Base-by-base conservation (phyloP, 192 early-diverging fungal species). In the Gryganskiella cystojenkinii region DNA sequence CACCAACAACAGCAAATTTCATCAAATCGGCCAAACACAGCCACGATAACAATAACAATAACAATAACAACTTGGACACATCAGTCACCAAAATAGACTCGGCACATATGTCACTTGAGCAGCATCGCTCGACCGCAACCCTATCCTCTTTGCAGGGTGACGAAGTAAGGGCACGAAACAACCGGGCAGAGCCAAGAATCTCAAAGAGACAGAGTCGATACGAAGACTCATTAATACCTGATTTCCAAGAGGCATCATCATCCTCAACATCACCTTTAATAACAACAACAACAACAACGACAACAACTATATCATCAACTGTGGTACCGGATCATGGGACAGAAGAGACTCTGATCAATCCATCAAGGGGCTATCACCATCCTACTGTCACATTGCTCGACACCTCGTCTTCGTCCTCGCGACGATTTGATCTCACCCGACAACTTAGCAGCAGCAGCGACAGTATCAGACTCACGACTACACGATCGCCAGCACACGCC, bases 301-400 rank as follows among this genome's bases (percentile, higher is more conserved):
- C 64, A 60, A 40, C 57, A 25, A 37, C 28, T 7, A 20, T n/a
- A 4, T 17, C 53, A 31, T 5, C 53, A 24, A 33, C 61, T 27
- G 15, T 45, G 19, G 56, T 6, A 57, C n/a, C 8, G 56, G 40
- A 62, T 42, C 59, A 61, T 5, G 70, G 70, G 1, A 50, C 64
- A 55, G 61, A 40, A 45, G 10, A 61, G 9, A 46, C 57, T 30
- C 61, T 45, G 24, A 24, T 46, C 5, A 56, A 57, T 20, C 51
- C 49, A 57, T 13, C 14, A 64, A 6, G 56, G 52, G 40, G 62
- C 56, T 57, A 43, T 64, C n/a, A 52, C 61, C 28, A 28, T 19
- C 33, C 27, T 61, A 2, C 35, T 71, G 35, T n/a, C 52, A 22
- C 27, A 25, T 2, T n/a, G 45, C 6, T 37, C 54, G 13, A 35